Conservation (phyloP, 2,329 filamentous ascomycete genomes). For the Gyromitra esculenta region DNA sequence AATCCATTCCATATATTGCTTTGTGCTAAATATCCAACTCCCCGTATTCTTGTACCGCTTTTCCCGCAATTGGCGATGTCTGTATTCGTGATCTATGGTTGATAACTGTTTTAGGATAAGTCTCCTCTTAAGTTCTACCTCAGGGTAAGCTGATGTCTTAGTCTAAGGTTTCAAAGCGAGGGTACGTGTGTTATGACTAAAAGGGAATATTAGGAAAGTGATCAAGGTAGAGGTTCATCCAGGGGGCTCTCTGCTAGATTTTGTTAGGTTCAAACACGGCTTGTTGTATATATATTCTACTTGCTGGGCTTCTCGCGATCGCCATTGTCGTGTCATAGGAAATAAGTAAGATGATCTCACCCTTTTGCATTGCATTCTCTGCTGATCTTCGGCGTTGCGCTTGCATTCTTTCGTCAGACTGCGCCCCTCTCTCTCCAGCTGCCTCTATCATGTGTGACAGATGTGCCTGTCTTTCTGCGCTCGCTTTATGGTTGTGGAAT, state of each 20-base stretch:
- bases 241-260: neutral
- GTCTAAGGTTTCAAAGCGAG: neutral
- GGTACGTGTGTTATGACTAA: neutral
- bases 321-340: too few species aligned
- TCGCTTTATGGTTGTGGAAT: slow-evolving; percentile 4
- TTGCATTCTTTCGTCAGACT: neutral
- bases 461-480: slow-evolving; percentile 4
- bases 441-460: slow-evolving; percentile 24
- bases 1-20: slow-evolving; percentile 16
- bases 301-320: neutral
- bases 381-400: neutral
- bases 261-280: too few species aligned
- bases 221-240: neutral
- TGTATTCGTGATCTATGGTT: slow-evolving; percentile 13
- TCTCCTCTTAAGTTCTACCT: slow-evolving; percentile 4
- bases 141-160: neutral
- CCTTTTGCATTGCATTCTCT: neutral
- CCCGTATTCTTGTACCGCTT: slow-evolving; percentile 6
- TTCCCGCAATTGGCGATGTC: slow-evolving; percentile 16
- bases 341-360: neutral
- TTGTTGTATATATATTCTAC: too few species aligned
- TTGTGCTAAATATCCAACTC: slow-evolving; percentile 19
- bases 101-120: slow-evolving; percentile 7
- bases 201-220: neutral
- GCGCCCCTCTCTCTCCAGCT: neutral